A percentile compares a stretch with the other conserved stretches of the same genome.
These are phyloP conservation scores for Dacryopinax primogenitus DNA, from an alignment of 768 basidiomycete genomes.

Conservation along the genomic window DNA sequence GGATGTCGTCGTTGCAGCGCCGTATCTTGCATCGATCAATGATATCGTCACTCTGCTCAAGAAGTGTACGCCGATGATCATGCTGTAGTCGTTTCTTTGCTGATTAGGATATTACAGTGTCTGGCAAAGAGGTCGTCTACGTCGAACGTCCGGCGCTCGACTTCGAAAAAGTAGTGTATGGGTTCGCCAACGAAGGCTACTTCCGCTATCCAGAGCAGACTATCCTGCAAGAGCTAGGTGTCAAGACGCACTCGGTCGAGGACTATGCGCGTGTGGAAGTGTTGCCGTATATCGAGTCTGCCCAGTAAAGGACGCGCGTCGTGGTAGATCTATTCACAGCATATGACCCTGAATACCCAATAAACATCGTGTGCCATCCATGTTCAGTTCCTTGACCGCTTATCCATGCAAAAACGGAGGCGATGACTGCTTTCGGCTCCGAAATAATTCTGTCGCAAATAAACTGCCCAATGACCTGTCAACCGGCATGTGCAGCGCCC, in stretches of 20 bases:
- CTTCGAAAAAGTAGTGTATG: not conserved
- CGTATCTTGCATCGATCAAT: not conserved
- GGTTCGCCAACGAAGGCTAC: not conserved
- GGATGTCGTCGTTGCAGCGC: not conserved
- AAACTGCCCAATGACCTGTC: no score
- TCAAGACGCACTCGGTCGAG: not conserved
- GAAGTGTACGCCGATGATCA: not conserved
- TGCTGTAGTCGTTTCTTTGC: not conserved
- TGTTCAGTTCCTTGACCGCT: no score
- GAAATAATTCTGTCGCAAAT: no score
- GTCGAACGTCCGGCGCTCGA: not conserved
- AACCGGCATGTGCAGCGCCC: no score
- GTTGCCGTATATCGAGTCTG: not conserved
- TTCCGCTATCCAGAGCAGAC: not conserved
- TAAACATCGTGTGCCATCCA: no score
- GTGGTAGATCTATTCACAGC: no score
- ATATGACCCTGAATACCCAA: no score
- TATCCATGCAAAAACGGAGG: no score
- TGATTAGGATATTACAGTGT: not conserved
- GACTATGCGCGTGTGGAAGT: not conserved
- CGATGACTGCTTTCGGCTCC: no score
- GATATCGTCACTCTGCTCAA: not conserved
- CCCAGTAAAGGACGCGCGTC: no score
- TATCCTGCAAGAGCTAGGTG: not conserved
- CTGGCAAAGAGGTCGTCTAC: not conserved